phyloP scores from a whole-genome alignment of 768 basidiomycete species.

The Porpolomopsis calyptriformis region DNA sequence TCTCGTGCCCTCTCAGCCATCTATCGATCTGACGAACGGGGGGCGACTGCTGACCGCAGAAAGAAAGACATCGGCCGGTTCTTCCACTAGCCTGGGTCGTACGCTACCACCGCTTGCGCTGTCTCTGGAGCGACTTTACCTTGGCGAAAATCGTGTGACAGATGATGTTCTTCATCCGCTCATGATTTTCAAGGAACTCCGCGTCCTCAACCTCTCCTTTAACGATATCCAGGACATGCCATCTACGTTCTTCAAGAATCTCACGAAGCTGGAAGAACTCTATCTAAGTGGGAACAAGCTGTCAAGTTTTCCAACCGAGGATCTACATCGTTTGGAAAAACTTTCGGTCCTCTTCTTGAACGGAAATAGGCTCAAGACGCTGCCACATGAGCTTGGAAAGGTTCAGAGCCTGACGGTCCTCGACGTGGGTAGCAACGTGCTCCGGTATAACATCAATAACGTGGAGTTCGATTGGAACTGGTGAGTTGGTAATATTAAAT shows the following conservation, averaged over 20 bases:
- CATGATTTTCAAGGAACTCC: constrained; percentile 65
- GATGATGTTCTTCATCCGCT: constrained; percentile 71
- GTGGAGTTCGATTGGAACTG: constrained; percentile 99
- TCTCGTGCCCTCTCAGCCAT: constrained; percentile 1
- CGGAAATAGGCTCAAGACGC: constrained; percentile 84
- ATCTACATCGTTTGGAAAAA: constrained; percentile 58
- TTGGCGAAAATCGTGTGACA: constrained; percentile 82
- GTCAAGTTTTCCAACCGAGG: constrained; percentile 81
- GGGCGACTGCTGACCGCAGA: constrained; percentile 17
- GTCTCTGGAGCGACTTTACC: constrained; percentile 67
- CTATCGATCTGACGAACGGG: neutral
- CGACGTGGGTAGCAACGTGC: constrained; percentile 86
- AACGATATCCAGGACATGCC: constrained; percentile 91
- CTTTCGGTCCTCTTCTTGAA: constrained; percentile 79
- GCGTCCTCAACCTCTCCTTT: constrained; percentile 84
- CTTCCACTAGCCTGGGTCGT: constrained; percentile 19
- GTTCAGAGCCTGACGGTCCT: constrained; percentile 67
- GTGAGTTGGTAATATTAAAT: constrained; percentile 32
- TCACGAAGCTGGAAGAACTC: constrained; percentile 66
- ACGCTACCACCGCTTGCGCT: constrained; percentile 49
- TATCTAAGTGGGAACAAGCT: constrained; percentile 95
- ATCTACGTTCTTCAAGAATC: constrained; percentile 57
- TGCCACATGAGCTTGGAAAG: constrained; percentile 85
- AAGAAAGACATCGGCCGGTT: constrained; percentile 32
- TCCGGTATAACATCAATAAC: constrained; percentile 97